Conservation (phyloP, 2,329 filamentous ascomycete species). For the Penicillium sp. region DNA sequence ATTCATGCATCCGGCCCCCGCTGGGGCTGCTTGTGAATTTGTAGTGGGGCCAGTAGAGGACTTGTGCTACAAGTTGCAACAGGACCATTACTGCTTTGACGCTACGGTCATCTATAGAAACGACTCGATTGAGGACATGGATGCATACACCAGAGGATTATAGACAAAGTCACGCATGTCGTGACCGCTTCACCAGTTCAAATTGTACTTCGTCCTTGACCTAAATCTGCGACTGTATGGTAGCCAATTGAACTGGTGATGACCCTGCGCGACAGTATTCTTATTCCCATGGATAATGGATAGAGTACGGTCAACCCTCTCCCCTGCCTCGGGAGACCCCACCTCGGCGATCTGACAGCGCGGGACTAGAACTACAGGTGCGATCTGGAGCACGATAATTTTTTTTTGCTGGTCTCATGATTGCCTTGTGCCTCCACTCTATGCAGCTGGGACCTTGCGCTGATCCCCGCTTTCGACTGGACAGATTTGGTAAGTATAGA, state of each 20-base stretch:
- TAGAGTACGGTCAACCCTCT: not conserved
- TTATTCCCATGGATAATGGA: not conserved
- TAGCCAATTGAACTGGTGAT: not conserved
- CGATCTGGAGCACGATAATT: constrained; percentile 14
- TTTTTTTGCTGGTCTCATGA: constrained; percentile 35
- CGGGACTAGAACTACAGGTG: constrained; percentile 10
- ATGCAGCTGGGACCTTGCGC: not conserved
- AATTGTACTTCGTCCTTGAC: not conserved
- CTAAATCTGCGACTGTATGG: not conserved
- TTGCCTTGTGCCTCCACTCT: constrained; percentile 22
- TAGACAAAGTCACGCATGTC: not conserved
- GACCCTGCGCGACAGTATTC: not conserved
- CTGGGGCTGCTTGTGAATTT: not conserved
- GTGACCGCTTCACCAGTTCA: not conserved
- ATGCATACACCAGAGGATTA: no score
- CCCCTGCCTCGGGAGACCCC: not conserved
- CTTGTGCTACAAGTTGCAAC: not conserved
- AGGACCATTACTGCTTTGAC: not conserved
- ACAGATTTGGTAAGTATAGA: not conserved
- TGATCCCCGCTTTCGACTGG: not conserved
- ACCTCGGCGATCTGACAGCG: constrained; percentile 33
- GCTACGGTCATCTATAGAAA: not conserved
- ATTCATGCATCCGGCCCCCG: not conserved
- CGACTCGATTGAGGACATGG: not conserved
- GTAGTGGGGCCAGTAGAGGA: not conserved